Evolutionary conservation across 306 rosid genomes (phyloP), one percentile per base, ranked within the genome.

Genomic region (Arachis stenosperma): DNA sequence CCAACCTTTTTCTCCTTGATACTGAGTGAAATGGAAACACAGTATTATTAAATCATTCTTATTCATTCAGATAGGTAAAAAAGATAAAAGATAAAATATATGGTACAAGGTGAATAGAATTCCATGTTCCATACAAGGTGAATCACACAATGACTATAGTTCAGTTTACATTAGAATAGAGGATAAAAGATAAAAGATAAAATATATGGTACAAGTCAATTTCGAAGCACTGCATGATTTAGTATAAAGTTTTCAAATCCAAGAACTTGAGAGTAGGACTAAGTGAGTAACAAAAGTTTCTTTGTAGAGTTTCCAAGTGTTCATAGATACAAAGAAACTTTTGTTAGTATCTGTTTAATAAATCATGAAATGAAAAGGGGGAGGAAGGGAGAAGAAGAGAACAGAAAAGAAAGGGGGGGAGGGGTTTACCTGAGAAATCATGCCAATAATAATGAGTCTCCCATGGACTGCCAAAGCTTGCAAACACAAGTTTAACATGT

Each of bases 1-100:
- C 98, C 98, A 94, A 61, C 98, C 98, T 15, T 85, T 84, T 40
- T 94, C 95, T 72, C 98, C 98, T 91, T 94, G 98, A 86, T 94
- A 94, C 97, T 94, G 91, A 75, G 40, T 65, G 41, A 43, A 48
- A 71, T 65, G 56, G 43, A 62, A 55, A 56, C 74, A 81, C 64
- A 22, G 61, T 67, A 65, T 42, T 64, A 58, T 42, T 64, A 58
- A 68, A 75, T 75, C 56, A 64, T 50, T 33, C 13, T 43, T 70
- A 37, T 75, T 62, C 77, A 59, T 53, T 50, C 22, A 52, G 57
- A 52, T 52, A n/a, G 1, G 15, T 52, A n/a, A n/a, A 52, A n/a
- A 6, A 22, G 13, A 52, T 52, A 36, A 30, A 39, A 10, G 42
- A 22, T 22, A 61, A 52, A 73, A 9, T 15, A 30, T 36, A n/a